phyloP scores from a whole-genome alignment of 169 alveolate genomes.

The Plasmodium fragile region DNA sequence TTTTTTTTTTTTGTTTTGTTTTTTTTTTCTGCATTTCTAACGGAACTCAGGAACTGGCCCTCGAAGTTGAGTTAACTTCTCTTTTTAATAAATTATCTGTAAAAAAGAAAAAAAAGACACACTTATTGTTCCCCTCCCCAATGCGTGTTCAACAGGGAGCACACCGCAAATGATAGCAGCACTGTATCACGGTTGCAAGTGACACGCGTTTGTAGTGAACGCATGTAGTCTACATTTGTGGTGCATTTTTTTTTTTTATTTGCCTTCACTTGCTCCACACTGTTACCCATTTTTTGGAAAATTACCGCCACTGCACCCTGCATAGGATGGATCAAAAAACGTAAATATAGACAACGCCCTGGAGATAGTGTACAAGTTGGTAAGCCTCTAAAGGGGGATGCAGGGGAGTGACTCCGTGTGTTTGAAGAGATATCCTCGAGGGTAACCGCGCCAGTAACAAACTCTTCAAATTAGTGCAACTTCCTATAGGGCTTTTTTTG shows the following conservation, averaged over 20 bases:
- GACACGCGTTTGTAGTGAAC: not conserved
- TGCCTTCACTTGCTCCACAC: not conserved
- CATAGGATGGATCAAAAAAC: conserved; percentile 55
- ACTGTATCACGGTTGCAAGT: not conserved
- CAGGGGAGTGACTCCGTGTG: not conserved
- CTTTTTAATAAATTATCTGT: conserved; percentile 69
- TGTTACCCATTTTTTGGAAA: not conserved
- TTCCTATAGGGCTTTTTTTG: not conserved
- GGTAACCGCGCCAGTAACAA: not conserved
- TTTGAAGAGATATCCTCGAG: not conserved
- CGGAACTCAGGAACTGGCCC: conserved; percentile 22
- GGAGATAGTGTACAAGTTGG: conserved; percentile 55
- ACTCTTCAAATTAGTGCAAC: not conserved
- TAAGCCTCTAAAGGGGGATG: not conserved
- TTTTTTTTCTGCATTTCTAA: not conserved
- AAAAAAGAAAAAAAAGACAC: not conserved
- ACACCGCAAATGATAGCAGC: not conserved
- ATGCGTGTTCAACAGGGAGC: not conserved
- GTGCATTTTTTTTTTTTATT: not conserved
- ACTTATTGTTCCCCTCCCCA: not conserved
- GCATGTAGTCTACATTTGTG: not conserved
- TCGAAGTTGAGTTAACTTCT: conserved; percentile 49
- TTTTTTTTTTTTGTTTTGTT: not conserved
- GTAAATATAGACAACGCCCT: conserved; percentile 20
- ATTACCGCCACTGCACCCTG: not conserved